These are phyloP conservation scores for Alnus rubra DNA, from an alignment of 306 rosid genomes.

Conservation along the genomic window DNA sequence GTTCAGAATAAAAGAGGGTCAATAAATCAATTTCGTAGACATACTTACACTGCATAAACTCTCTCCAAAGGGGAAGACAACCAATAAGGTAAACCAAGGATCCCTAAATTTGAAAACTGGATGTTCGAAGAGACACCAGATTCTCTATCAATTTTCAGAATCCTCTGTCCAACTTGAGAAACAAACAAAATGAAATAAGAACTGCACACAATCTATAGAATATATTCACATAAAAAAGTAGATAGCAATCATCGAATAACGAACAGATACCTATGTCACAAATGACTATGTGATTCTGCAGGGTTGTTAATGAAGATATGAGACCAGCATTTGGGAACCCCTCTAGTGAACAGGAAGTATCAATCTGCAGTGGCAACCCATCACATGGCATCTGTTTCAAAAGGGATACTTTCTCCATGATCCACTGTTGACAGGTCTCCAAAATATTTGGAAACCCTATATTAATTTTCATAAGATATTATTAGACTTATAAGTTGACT, in stretches of 20 bases:
- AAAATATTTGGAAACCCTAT: conserved; percentile 59
- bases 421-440: conserved; percentile 56
- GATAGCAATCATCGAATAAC: conserved; percentile 8
- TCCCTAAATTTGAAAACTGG: conserved; percentile 69
- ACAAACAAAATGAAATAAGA: conserved; percentile 29
- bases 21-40: conserved; percentile 13
- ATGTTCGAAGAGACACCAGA: conserved; percentile 52
- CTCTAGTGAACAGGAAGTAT: conserved; percentile 34
- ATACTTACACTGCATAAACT: conserved; percentile 56
- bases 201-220: conserved; percentile 24
- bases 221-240: conserved; percentile 16
- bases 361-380: conserved; percentile 50
- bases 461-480: conserved; percentile 15
- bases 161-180: conserved; percentile 74
- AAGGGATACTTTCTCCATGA: conserved; percentile 51
- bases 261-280: conserved; percentile 66
- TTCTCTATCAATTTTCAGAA: conserved; percentile 60
- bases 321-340: conserved; percentile 56
- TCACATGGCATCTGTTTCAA: conserved; percentile 55
- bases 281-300: conserved; percentile 59
- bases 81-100: conserved; percentile 93
- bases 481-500: conserved; percentile 28
- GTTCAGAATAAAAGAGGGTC: not conserved
- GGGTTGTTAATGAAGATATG: conserved; percentile 61
- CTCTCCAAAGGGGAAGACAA: conserved; percentile 55